Evolutionary conservation across 129 eudicot species (phyloP), one percentile per base, ranked within the genome.

Genomic region (Calendula officinalis): DNA sequence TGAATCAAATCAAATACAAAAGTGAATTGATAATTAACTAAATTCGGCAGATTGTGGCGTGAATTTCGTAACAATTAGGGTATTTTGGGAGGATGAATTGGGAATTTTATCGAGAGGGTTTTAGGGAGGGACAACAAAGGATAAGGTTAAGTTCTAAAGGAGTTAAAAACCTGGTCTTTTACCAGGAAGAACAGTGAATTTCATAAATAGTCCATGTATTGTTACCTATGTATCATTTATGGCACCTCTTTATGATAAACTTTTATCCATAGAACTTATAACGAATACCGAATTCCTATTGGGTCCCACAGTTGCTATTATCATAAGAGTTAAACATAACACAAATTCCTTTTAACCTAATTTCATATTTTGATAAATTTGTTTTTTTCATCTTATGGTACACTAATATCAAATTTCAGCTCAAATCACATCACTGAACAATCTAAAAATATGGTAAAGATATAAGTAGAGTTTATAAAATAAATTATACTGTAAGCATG

Each of bases 81-180:
- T 9, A 13, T 30, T 41, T 33, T 3, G 34, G 54, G 37, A 55
- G 72, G 70, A 48, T 49, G 7, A 15, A 49, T 49, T 64, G 17
- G 70, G 30, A 65, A 2, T 43, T 13, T 34, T 68, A 62, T 7
- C 53, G 8, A 37, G 46, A 61, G 69, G 68, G 68, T 70, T 70
- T 70, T 49, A 70, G 75, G 46, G 69, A 61, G 69, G 69, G 43
- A 71, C 55, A 60, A 60, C 71, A 44, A 17, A 39, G 69, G 76
- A 71, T 71, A 71, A 71, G 46, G 76, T 60, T 14, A 46, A 70
- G 56, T 32, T 49, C 12, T 41, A 54, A 6, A 10, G 9, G 5
- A 47, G 34, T 60, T 60, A 61, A 12, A 48, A 5, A 53, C 3
- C n/a, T 22, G 53, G 8, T n/a, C 2, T 34, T 56, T 34, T 36